Evolutionary conservation across 441 rosid genomes (phyloP).

Genomic region (Populus hybrid): DNA sequence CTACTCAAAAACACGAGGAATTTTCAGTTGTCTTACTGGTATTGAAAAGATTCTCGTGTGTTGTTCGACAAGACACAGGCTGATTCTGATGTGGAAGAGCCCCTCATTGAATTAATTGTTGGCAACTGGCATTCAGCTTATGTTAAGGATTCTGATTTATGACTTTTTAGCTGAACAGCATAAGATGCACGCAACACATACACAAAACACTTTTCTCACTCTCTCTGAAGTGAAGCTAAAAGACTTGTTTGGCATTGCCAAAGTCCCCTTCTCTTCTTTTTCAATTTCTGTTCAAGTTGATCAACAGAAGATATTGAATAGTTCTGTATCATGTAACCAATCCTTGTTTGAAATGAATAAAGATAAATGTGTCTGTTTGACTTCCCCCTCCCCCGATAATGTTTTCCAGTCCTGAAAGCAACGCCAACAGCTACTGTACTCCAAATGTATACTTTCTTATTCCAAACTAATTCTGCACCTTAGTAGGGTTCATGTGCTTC

Average conservation of each 20-base stretch:
- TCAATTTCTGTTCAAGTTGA: neutral
- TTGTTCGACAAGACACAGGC: slow-evolving; percentile 48
- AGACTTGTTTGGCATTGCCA: neutral
- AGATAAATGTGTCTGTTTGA: neutral
- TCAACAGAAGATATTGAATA: neutral
- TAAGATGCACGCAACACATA: slow-evolving; percentile 1
- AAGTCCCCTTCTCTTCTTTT: neutral
- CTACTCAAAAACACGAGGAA: slow-evolving; percentile 53
- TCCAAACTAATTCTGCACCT: neutral
- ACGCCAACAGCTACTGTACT: neutral
- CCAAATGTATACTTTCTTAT: neutral
- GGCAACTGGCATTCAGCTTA: slow-evolving; percentile 56
- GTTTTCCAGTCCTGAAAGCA: neutral
- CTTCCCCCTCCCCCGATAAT: neutral
- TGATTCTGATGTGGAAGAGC: slow-evolving; percentile 73
- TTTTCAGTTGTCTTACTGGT: slow-evolving; percentile 42
- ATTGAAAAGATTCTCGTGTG: slow-evolving; percentile 50
- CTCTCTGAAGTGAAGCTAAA: neutral
- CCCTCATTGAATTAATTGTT: slow-evolving; percentile 59
- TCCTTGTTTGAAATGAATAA: neutral
- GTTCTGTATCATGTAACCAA: neutral
- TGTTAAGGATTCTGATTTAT: slow-evolving; percentile 41
- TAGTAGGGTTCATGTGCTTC: neutral
- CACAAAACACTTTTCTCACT: neutral
- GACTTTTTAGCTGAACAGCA: neutral